Conservation (phyloP, 2,329 filamentous ascomycete species). For the Hymenoscyphus albidus region DNA sequence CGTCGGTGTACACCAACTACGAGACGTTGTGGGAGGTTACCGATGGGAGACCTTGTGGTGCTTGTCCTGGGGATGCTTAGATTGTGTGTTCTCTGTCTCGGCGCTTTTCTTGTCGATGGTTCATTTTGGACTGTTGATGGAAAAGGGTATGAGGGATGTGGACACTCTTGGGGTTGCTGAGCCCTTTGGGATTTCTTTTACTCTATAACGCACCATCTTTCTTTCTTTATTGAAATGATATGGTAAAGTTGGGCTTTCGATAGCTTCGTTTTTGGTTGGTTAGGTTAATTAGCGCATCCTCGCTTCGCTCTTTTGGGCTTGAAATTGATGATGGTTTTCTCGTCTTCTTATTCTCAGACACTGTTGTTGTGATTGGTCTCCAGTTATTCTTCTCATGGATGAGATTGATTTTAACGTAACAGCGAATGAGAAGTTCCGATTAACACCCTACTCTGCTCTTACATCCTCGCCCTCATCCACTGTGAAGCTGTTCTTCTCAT, state of each 20-base stretch:
- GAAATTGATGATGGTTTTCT: neutral
- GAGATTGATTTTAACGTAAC: too few relatives aligned
- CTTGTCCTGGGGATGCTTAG: conserved; percentile 12
- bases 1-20: conserved; percentile 16
- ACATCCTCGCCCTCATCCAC: too few relatives aligned
- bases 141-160: neutral
- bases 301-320: neutral
- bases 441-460: too few relatives aligned
- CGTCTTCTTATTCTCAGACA: neutral
- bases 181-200: neutral
- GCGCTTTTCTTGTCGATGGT: neutral
- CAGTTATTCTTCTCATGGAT: too few relatives aligned
- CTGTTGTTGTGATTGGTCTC: too few relatives aligned
- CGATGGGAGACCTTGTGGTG: conserved; percentile 15
- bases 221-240: neutral
- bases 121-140: too few relatives aligned
- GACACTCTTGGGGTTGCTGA: neutral
- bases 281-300: too few relatives aligned
- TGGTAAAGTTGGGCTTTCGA: neutral
- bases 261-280: neutral
- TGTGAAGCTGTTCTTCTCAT: too few relatives aligned
- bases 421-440: too few relatives aligned
- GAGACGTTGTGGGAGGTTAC: conserved; percentile 18
- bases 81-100: neutral
- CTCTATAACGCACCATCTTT: neutral